A percentile compares a stretch with the other conserved stretches of the same genome.
These are phyloP conservation scores for Grosmannia clavigera DNA, from an alignment of 2,329 filamentous ascomycete species.

Conservation along the genomic window DNA sequence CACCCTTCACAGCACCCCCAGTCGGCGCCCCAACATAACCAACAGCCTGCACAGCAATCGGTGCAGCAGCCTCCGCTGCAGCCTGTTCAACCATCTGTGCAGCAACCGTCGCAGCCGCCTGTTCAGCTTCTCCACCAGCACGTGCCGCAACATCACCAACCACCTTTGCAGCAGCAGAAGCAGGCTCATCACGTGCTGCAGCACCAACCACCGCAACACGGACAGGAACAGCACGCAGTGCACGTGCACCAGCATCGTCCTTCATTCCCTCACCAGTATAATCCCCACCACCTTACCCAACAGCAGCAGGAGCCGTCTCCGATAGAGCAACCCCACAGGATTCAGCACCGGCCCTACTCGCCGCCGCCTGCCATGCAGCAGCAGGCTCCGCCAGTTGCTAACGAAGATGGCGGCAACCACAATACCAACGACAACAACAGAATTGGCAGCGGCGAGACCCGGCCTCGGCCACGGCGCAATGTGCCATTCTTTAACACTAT, in stretches of 20 bases:
- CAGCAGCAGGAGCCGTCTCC: conserved; percentile 2
- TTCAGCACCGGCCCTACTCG: conserved; percentile 1
- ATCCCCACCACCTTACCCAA: background rate
- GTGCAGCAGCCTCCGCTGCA: background rate
- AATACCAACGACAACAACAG: background rate
- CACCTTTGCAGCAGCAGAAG: background rate
- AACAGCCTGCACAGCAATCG: background rate
- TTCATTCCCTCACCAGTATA: conserved; percentile 4
- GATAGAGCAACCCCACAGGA: background rate
- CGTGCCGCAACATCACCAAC: conserved; percentile 10
- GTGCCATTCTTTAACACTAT: conserved; percentile 38
- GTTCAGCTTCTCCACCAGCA: conserved; percentile 10
- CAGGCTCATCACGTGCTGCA: background rate
- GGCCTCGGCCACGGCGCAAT: conserved; percentile 34
- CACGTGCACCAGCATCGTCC: conserved; percentile 5
- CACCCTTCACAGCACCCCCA: conserved; percentile 4
- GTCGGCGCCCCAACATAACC: conserved; percentile 1
- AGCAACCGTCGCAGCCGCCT: background rate
- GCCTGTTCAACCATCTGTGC: background rate
- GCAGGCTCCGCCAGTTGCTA: background rate
- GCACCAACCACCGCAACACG: background rate
- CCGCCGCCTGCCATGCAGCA: background rate
- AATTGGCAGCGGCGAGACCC: background rate
- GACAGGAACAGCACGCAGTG: background rate
- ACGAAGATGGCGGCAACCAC: background rate